Evolutionary conservation across 2,329 filamentous ascomycete genomes (phyloP), one percentile per base, ranked within the genome.

Genomic region (Acrocalymma vagum): DNA sequence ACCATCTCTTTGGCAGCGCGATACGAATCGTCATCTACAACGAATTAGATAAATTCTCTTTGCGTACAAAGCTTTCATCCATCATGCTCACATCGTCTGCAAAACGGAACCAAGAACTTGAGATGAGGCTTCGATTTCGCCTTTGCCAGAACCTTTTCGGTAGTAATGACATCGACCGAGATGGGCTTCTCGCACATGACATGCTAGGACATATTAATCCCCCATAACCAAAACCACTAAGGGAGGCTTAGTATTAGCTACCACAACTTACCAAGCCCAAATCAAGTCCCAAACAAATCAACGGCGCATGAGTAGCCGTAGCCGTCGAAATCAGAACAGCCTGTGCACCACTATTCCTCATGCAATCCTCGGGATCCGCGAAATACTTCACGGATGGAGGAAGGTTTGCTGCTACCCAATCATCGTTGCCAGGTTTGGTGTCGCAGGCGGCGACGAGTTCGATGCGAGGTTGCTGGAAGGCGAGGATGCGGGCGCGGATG

Each of bases 151-250:
- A 35, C 42, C 15, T 25, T 18, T 17, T 25, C 23, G 10, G 42
- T 35, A 14, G 42, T 35, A 9, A 21, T 13, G 21, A 45, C 25
- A 13, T 40, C 42, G 13, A 45, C 37, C 11, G 42, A 35, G 8
- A 36, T 40, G 16, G 42, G 42, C 42, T 45, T 40, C 26, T 45
- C 42, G 36, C 35, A 40, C 42, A 45, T 39, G 10, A 40, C 42
- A 16, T 45, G 42, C 32, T 29, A 15, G 9, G 9, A 29, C n/a
- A 15, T 9, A 29, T n/a, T 25, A n/a, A 9, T 9, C n/a, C 9
- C 9, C 9, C 23, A 9, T 25, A 25, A 9, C 9, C 9, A 25
- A 25, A n/a, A 25, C 9, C 23, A 9, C n/a, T 25, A n/a, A 25
- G n/a, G 16, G 10, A 33, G 9, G 7, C 8, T 22, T 6, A 6